Base-by-base conservation (phyloP, 139 green algal genomes). In the Klebsormidium nitens region DNA sequence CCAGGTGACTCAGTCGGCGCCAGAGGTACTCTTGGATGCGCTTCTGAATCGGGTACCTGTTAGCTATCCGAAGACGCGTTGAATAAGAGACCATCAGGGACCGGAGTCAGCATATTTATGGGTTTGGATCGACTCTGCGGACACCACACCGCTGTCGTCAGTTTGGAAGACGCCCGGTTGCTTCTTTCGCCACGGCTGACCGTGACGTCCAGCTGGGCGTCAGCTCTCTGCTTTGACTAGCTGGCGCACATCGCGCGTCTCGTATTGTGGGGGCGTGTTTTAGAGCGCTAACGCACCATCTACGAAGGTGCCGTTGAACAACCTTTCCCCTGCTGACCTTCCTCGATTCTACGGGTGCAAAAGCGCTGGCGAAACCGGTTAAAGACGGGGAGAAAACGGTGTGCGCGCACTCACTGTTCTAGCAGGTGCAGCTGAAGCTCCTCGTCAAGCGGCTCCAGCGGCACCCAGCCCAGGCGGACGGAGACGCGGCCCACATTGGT, bases 401-500 rank as follows among this genome's bases (percentile, higher is more conserved):
- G 42, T 8, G 42, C 8, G 42, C 8, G 50, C 17, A 23, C 61
- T 55, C 31, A 72, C 65, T 49, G 65, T 37, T 72, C 65, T 48
- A 72, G 52, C 23, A 72, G 65, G 40, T 76, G 68, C 32, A 76
- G 59, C 59, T 76, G 68, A 23, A 69, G 17, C 37, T 76, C 59
- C 23, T 71, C 62, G 35, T 58, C 59, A 19, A 76, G 59, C 3
- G 59, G 49, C 55, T 86, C 65, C n/a, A 87, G 48, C 0, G 81
- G 78, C 49, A 93, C 81, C 88, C 88, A 93, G 0, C 88, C 88
- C 37, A 93, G 81, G 31, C 87, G 72, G 5, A 82, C 71, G 35
- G 80, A 87, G 59, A 93, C 91, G 29, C 88, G 49, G 38, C 77
- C 88, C 56, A 93, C 87, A 48, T 93, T 93, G 26, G 80, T 79